Conservation (phyloP, 129 eudicot genomes). For the Helianthus annuus region HanXRQr2.0-SUNRISE NC_035440.2:100775207-100775706, state of each 20-base stretch:
- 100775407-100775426: background rate
- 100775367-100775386: slow-evolving; percentile 95
- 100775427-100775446: slow-evolving; percentile 11
- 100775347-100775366: slow-evolving; percentile 84
- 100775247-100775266: slow-evolving; percentile 82
- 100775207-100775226: background rate
- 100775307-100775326: slow-evolving; percentile 87
- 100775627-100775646: slow-evolving; percentile 78
- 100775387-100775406: slow-evolving; percentile 59
- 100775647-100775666: slow-evolving; percentile 78
- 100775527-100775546: slow-evolving; percentile 57
- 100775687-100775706: background rate
- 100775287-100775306: slow-evolving; percentile 82
- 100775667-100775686: slow-evolving; percentile 48
- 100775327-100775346: slow-evolving; percentile 68
- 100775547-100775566: slow-evolving; percentile 67
- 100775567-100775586: slow-evolving; percentile 89
- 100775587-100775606: slow-evolving; percentile 91
- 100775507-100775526: background rate
- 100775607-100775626: slow-evolving; percentile 84
- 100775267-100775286: slow-evolving; percentile 78
- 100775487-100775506: background rate
- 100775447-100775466: background rate
- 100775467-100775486: slow-evolving; percentile 1
- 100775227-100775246: slow-evolving; percentile 52